Base-by-base conservation (phyloP, 2,329 filamentous ascomycete species). In the Aspergillus calidoustus region DNA sequence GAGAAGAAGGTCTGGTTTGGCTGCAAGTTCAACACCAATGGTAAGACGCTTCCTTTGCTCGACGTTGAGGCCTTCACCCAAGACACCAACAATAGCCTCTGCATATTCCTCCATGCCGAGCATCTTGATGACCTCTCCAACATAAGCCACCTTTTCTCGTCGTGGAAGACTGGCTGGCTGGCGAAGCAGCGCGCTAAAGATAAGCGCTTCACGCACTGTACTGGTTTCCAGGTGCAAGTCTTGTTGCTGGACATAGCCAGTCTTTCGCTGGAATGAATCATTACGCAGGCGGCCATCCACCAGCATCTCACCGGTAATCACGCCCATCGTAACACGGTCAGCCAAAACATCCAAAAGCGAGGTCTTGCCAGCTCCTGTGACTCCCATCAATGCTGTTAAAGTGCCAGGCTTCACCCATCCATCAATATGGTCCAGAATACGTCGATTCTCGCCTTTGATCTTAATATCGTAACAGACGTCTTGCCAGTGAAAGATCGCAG, bases 391-490 rank as follows among this genome's bases (percentile, higher is more conserved):
- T 9, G 91, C 92, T 4, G 93, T 97, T 54, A 96, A 72, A 4
- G 91, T 96, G 58, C 93, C 93, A 4, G 93, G 93, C 77, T 95
- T 94, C 59, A 97, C 92, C 91, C 91, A 97, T 25, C 93, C 93
- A 70, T 95, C 90, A 7, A 97, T 90, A 64, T 93, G 82, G 69
- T 97, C 88, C 64, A 97, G 81, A 66, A 97, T 89, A 30, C 89
- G 86, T 13, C 92, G 86, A 2, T 83, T 79, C 67, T 93, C 86
- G 11, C 83, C 82, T 79, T 95, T 95, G 77, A 96, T 91, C 68
- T 86, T 87, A 75, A 92, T 90, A 61, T 91, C 88, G 68, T 91
- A 97, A 78, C 89, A 92, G 0, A 96, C 89, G 69, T 93, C 84
- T 65, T 88, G 85, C 92, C 92, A 96, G 71, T 92, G 90, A 80